phyloP scores from a whole-genome alignment of 2,329 filamentous ascomycete species.

The Sphaerulina populicola region DNA sequence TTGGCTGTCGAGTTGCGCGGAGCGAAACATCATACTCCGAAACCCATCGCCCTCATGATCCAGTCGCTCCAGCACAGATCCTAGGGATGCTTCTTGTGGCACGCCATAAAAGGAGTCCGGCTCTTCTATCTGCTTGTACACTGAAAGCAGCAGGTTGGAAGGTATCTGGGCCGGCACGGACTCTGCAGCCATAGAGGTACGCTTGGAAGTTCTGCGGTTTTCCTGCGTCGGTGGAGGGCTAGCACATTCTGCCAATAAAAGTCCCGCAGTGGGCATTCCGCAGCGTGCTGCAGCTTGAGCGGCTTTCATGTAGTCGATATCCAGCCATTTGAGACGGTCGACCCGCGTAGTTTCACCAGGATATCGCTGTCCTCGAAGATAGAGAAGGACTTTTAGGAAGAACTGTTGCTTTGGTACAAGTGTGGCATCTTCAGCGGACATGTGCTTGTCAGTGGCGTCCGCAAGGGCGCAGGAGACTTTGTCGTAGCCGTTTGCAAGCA shows the following conservation, averaged over 20 bases:
- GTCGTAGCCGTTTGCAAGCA: conserved; percentile 61
- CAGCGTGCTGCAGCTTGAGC: conserved; percentile 66
- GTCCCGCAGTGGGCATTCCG: conserved; percentile 76
- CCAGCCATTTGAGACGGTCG: conserved; percentile 75
- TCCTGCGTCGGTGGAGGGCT: conserved; percentile 8
- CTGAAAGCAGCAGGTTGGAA: conserved; percentile 62
- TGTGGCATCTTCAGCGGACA: conserved; percentile 43
- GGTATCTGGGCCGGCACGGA: conserved; percentile 34
- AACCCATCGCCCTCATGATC: conserved; percentile 83
- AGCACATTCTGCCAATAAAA: conserved; percentile 69
- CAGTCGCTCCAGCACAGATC: conserved; percentile 68
- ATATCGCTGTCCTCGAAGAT: conserved; percentile 71
- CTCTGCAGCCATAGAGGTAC: conserved; percentile 20
- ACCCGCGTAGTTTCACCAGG: conserved; percentile 69
- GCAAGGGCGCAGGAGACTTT: conserved; percentile 48
- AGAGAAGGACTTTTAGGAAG: conserved; percentile 71
- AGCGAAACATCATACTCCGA: conserved; percentile 82
- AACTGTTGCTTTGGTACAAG: conserved; percentile 59
- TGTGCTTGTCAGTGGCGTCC: conserved; percentile 53
- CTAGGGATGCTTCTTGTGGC: conserved; percentile 65
- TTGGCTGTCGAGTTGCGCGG: conserved; percentile 82
- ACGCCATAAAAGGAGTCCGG: conserved; percentile 94
- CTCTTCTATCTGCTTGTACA: conserved; percentile 90
- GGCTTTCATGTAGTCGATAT: conserved; percentile 65
- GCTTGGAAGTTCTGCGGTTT: conserved; percentile 21